phyloP scores from a whole-genome alignment of 768 basidiomycete species.

The Xerocomus brunneocitrinus region DNA sequence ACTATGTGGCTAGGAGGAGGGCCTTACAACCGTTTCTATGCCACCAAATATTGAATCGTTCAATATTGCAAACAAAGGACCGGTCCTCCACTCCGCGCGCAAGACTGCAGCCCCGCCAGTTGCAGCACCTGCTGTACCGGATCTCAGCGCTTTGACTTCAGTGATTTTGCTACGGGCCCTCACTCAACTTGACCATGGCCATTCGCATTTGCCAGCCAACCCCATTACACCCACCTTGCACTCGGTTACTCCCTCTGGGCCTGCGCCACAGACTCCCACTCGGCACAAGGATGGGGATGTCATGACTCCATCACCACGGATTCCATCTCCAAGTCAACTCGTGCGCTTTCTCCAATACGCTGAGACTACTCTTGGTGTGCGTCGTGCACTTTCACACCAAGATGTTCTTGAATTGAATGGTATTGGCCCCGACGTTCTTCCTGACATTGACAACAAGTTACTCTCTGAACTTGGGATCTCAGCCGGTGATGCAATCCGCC shows the following conservation, averaged over 20 bases:
- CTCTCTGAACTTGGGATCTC: background rate
- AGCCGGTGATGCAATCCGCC: background rate
- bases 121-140: too few relatives aligned
- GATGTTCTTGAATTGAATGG: background rate
- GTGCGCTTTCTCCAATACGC: background rate
- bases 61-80: too few relatives aligned
- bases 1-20: background rate
- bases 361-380: background rate
- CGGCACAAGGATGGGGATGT: background rate
- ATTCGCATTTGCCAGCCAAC: too few relatives aligned
- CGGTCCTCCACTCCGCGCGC: too few relatives aligned
- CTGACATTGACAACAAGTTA: background rate
- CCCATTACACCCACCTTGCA: too few relatives aligned
- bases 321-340: slow-evolving; percentile 3
- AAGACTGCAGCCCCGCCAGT: too few relatives aligned
- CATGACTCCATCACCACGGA: background rate
- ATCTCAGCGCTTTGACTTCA: too few relatives aligned
- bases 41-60: too few relatives aligned
- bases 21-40: background rate
- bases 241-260: background rate
- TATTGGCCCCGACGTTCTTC: background rate
- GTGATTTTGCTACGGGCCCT: too few relatives aligned
- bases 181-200: too few relatives aligned
- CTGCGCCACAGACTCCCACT: background rate
- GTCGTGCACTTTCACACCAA: background rate